These are phyloP conservation scores for Sugiyamaella boreocaroliniensis DNA, from an alignment of 805 yeast species.

Conservation along the genomic window DNA sequence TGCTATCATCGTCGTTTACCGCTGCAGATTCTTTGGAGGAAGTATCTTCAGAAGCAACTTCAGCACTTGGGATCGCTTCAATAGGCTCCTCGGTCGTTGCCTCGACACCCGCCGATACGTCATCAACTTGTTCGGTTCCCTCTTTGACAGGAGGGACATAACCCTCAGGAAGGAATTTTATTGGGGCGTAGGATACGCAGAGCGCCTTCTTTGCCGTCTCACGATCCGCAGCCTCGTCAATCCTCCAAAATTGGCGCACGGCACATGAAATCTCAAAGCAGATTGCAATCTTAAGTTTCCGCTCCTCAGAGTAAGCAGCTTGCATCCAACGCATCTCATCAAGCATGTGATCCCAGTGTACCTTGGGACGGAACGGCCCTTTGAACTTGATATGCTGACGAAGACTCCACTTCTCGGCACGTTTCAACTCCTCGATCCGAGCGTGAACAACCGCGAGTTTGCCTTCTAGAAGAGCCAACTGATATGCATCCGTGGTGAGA, in stretches of 20 bases:
- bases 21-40: too few relatives aligned
- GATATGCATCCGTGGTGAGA: slow-evolving; percentile 76
- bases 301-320: slow-evolving; percentile 62
- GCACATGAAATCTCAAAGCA: slow-evolving; percentile 67
- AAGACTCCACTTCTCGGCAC: slow-evolving; percentile 84
- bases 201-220: slow-evolving; percentile 44
- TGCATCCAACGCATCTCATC: slow-evolving; percentile 84
- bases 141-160: not conserved
- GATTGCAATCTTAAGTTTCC: slow-evolving; percentile 62
- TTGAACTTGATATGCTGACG: slow-evolving; percentile 68
- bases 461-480: slow-evolving; percentile 80
- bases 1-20: too few relatives aligned
- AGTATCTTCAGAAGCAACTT: too few relatives aligned
- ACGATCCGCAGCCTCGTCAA: slow-evolving; percentile 61
- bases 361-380: slow-evolving; percentile 53
- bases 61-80: not conserved
- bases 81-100: not conserved
- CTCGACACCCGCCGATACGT: not conserved
- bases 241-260: slow-evolving; percentile 68
- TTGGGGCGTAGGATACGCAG: slow-evolving; percentile 23
- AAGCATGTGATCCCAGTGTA: slow-evolving; percentile 68
- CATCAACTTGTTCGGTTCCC: not conserved
- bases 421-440: slow-evolving; percentile 83
- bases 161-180: not conserved
- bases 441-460: slow-evolving; percentile 84